These are phyloP conservation scores for Cicer pinnatifidum DNA, from an alignment of 306 rosid species.

Conservation along the genomic window DNA sequence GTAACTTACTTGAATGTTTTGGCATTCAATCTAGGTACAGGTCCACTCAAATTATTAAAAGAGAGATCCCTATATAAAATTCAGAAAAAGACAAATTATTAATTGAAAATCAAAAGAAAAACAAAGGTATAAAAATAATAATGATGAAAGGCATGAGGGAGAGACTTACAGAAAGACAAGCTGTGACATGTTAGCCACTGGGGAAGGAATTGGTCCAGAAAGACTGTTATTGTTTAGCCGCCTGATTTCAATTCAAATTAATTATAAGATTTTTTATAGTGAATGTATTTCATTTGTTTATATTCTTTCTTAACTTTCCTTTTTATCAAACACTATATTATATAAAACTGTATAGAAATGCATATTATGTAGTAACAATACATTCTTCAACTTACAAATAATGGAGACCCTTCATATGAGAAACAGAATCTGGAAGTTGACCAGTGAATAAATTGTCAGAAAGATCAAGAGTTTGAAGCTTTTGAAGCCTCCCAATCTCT, in stretches of 20 bases:
- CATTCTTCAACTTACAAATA: conserved; percentile 68
- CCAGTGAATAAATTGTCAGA: conserved; percentile 79
- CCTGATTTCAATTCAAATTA: conserved; percentile 62
- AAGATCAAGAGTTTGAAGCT: conserved; percentile 84
- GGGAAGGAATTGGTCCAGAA: conserved; percentile 75
- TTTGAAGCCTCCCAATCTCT: conserved; percentile 77
- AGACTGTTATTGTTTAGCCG: conserved; percentile 82
- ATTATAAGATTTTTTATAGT: conserved; percentile 35
- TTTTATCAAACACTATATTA: not conserved
- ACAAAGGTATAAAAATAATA: not conserved
- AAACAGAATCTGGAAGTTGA: conserved; percentile 70
- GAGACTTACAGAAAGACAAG: conserved; percentile 77
- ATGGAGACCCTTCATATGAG: conserved; percentile 68
- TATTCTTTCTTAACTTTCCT: not conserved
- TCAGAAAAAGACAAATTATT: conserved; percentile 27
- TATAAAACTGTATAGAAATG: not conserved
- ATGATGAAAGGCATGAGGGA: conserved; percentile 27
- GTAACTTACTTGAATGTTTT: conserved; percentile 81
- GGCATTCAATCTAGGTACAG: conserved; percentile 69
- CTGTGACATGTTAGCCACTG: conserved; percentile 76
- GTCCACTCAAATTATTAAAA: conserved; percentile 80
- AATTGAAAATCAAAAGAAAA: conserved; percentile 30
- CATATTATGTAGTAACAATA: not conserved
- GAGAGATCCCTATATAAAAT: conserved; percentile 76
- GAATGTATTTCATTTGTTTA: not conserved